Conservation (phyloP, 805 yeast species). For the Starmerella ratchasimensis region DNA sequence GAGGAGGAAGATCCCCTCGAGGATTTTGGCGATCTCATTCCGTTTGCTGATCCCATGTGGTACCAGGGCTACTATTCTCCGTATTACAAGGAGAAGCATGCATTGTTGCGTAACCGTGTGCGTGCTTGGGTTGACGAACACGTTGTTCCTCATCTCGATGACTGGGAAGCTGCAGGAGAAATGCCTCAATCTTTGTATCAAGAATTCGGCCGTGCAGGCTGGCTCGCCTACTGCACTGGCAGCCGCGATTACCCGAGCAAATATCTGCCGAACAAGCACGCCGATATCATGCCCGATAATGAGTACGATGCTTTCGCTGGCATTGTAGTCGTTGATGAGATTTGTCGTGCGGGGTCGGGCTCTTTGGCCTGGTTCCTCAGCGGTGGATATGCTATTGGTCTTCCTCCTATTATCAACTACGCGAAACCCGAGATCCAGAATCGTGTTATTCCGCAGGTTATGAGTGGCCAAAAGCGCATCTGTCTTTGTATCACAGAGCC, state of each 20-base stretch:
- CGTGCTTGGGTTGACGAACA: slow-evolving; percentile 31
- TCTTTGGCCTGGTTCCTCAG: slow-evolving; percentile 31
- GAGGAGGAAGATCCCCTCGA: slow-evolving; percentile 17
- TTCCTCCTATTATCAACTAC: slow-evolving; percentile 30
- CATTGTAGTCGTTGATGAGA: slow-evolving; percentile 28
- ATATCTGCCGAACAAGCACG: slow-evolving; percentile 23
- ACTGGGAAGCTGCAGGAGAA: slow-evolving; percentile 31
- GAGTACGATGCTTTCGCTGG: slow-evolving; percentile 31
- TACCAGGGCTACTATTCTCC: slow-evolving; percentile 32
- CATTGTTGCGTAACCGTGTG: slow-evolving; percentile 28
- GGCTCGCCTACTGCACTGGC: slow-evolving; percentile 28
- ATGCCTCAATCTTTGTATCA: slow-evolving; percentile 24
- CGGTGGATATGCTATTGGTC: slow-evolving; percentile 33
- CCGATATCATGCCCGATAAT: slow-evolving; percentile 24
- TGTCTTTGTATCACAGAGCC: slow-evolving; percentile 35
- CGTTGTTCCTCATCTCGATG: slow-evolving; percentile 30
- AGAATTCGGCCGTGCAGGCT: slow-evolving; percentile 30
- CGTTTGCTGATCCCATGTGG: slow-evolving; percentile 34
- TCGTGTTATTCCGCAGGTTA: slow-evolving; percentile 28
- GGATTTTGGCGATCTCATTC: slow-evolving; percentile 25
- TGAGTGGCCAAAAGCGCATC: slow-evolving; percentile 30
- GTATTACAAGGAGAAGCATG: slow-evolving; percentile 30
- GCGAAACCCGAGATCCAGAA: slow-evolving; percentile 23
- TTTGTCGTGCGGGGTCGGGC: slow-evolving; percentile 31
- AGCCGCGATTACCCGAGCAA: slow-evolving; percentile 24